Percentiles rank a stretch among this genome's conserved stretches.
Evolutionary conservation across 75 land plant species (phyloP).

Genomic region (Sequoiadendron giganteum): DNA sequence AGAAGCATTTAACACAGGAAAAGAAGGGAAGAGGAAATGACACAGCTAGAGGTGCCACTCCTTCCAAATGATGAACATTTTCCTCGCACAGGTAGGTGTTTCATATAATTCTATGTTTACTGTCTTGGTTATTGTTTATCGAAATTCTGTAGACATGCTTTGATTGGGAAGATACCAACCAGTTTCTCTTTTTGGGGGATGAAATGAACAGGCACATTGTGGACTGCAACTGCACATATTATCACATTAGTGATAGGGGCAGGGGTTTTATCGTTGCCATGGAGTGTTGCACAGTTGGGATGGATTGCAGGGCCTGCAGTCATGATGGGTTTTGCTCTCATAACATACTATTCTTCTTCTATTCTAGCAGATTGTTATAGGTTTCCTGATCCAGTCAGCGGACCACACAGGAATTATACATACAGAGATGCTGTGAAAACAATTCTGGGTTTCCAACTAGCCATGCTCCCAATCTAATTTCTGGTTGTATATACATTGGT

Average conservation of each 20-base stretch:
- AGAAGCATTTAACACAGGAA: background rate
- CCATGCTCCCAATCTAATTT: background rate
- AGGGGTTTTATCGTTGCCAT: slow-evolving; percentile 72
- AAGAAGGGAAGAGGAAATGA: background rate
- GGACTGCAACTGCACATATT: slow-evolving; percentile 39
- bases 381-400: slow-evolving; percentile 56
- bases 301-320: slow-evolving; percentile 61
- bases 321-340: slow-evolving; percentile 36
- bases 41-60: background rate
- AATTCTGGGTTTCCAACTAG: slow-evolving; percentile 37
- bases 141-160: background rate
- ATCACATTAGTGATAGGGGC: slow-evolving; percentile 69
- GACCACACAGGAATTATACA: slow-evolving; percentile 33
- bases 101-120: background rate
- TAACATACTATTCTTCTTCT: slow-evolving; percentile 37
- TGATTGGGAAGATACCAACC: background rate
- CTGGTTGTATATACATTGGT: background rate
- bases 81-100: background rate
- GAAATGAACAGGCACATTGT: slow-evolving; percentile 15
- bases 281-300: slow-evolving; percentile 69
- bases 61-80: background rate
- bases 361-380: slow-evolving; percentile 50
- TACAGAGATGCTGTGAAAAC: slow-evolving; percentile 63
- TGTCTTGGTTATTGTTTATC: background rate
- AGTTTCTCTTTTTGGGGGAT: background rate